These are phyloP conservation scores for Neonectria sp. DNA, from an alignment of 2,329 filamentous ascomycete genomes.

Conservation along the genomic window DNA sequence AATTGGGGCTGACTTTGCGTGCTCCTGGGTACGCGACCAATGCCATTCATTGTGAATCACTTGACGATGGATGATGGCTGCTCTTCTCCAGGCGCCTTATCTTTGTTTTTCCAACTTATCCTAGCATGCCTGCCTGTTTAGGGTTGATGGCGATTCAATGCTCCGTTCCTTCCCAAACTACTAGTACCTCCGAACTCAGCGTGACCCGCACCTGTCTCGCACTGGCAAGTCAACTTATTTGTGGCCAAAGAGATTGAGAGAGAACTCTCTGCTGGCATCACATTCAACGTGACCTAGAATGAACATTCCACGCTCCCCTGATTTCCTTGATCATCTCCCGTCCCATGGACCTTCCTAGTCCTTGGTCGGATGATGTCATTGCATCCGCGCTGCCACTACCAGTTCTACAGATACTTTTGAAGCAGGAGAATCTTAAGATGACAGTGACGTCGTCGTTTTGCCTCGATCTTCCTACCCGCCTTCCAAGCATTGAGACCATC, in stretches of 20 bases:
- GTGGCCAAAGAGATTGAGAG: too few relatives aligned
- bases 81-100: background rate
- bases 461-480: constrained; percentile 43
- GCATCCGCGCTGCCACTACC: constrained; percentile 45
- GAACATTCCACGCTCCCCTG: background rate
- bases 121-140: background rate
- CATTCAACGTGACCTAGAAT: background rate
- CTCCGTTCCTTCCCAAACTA: background rate
- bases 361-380: constrained; percentile 1
- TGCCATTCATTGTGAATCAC: constrained; percentile 13
- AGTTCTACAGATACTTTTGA: constrained; percentile 40
- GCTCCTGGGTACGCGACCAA: constrained; percentile 25
- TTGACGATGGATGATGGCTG: background rate
- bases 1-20: constrained; percentile 28
- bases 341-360: constrained; percentile 8
- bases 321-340: too few relatives aligned
- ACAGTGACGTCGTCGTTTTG: constrained; percentile 45
- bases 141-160: background rate
- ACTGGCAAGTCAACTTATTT: background rate
- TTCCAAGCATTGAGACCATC: constrained; percentile 29
- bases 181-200: background rate
- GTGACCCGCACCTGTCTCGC: background rate
- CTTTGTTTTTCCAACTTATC: background rate
- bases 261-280: background rate
- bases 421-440: constrained; percentile 43